phyloP scores from a whole-genome alignment of 345 rosid species.

The Citrus medica region DNA sequence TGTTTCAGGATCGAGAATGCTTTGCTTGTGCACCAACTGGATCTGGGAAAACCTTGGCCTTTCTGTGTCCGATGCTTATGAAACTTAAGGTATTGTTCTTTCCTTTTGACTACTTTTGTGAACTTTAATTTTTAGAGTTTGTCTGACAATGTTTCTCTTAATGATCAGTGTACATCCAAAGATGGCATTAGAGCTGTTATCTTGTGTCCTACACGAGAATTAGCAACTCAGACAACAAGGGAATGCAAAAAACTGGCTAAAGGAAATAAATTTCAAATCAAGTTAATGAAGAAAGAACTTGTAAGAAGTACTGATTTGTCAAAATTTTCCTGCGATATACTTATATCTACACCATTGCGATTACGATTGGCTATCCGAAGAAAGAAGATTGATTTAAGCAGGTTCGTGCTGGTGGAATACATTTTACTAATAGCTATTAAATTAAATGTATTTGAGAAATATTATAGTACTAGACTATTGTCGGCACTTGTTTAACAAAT shows the following conservation, averaged over 20 bases:
- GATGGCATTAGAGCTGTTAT: conserved; percentile 84
- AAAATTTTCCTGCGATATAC: conserved; percentile 73
- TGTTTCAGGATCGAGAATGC: conserved; percentile 79
- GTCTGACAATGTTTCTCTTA: conserved; percentile 8
- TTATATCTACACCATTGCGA: conserved; percentile 83
- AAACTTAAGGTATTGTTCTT: conserved; percentile 69
- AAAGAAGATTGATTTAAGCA: conserved; percentile 77
- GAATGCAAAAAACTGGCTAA: conserved; percentile 85
- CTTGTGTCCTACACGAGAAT: conserved; percentile 86
- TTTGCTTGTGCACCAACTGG: conserved; percentile 99
- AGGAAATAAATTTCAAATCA: conserved; percentile 66
- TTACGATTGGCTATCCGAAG: conserved; percentile 60
- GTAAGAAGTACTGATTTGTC: conserved; percentile 54
- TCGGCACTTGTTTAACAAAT: not conserved
- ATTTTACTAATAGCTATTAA: not conserved
- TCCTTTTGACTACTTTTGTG: not conserved
- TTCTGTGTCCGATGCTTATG: conserved; percentile 88
- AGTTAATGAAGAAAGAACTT: conserved; percentile 78
- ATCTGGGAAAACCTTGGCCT: conserved; percentile 91
- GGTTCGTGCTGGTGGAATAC: conserved; percentile 40
- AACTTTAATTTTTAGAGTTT: conserved; percentile 12
- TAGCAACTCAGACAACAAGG: conserved; percentile 85
- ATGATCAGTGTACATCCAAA: conserved; percentile 47
- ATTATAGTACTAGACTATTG: not conserved
- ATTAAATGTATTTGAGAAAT: not conserved